Evolutionary conservation across 768 basidiomycete species (phyloP), one percentile per base, ranked within the genome.

Genomic region (Pleurotus citrinopileatus): DNA sequence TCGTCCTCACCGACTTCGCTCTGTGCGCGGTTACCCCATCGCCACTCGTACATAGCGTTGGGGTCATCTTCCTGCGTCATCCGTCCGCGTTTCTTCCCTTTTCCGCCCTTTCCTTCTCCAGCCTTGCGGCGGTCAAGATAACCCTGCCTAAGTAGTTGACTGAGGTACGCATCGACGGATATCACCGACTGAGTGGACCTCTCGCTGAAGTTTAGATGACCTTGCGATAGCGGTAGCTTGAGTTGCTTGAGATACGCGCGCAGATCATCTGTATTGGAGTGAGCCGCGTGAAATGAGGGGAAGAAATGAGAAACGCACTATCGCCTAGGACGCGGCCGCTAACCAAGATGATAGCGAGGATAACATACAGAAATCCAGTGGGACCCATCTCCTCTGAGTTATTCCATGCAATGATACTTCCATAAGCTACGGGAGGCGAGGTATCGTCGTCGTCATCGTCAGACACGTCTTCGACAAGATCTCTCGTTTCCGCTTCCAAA

Each of bases 261-360:
- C 3, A 98, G 76, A 55, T 93, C 87, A 61, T 77, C 94, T 95
- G 60, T 27, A 40, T 6, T 15, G 27, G 20, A 48, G 34, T 43
- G 27, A 46, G 36, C 19, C n/a, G 17, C 3, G 19, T 1, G 37
- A 22, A 26, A 22, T 22, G 22, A 55, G 15, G 22, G 43, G 51
- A 42, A 29, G 23, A 10, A 52, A n/a, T 2, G 8, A 51, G 34
- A 46, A 2, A 73, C 86, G 61, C 61, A 94, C 94, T 68, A 61
- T 97, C 94, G 23, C 76, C 73, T 15, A 97, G 74, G 12, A 82
- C 78, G 8, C 87, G 73, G 42, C 91, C 91, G 58, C 82, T 85
- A 40, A 87, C 88, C n/a, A 98, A 75, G 43, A 98, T 84, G 20
- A 97, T 73, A 0, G 87, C 83, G 8, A 98, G 80, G 32, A 98